These are phyloP conservation scores for Podospora pseudoanserina DNA, from an alignment of 495 filamentous ascomycete genomes.

Conservation along the genomic window DNA sequence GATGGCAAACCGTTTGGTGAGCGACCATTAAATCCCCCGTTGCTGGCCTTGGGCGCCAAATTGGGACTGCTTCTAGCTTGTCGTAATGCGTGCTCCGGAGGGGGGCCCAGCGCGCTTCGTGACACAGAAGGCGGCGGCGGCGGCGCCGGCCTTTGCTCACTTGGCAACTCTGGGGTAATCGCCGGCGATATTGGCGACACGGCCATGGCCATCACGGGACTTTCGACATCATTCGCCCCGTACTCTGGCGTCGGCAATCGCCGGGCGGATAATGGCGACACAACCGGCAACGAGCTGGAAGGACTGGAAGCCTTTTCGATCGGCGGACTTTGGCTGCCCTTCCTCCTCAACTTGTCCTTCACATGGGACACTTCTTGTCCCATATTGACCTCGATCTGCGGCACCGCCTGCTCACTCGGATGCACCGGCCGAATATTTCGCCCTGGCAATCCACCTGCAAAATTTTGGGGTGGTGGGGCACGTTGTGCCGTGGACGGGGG, in stretches of 20 bases:
- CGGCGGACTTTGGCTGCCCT: conserved; percentile 9
- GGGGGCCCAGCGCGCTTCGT: conserved; percentile 14
- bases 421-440: conserved; percentile 32
- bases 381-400: conserved; percentile 24
- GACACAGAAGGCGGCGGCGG: neutral
- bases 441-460: conserved; percentile 29
- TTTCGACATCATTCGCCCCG: conserved; percentile 24
- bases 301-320: conserved; percentile 12
- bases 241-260: conserved; percentile 29
- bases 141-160: conserved; percentile 9
- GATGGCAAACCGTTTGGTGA: conserved; percentile 20
- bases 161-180: conserved; percentile 27
- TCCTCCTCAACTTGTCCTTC: conserved; percentile 14
- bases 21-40: conserved; percentile 14
- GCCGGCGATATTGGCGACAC: conserved; percentile 32
- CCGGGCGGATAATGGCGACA: conserved; percentile 15
- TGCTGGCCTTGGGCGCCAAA: conserved; percentile 13
- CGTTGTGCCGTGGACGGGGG: conserved; percentile 14
- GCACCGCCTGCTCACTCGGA: conserved; percentile 19
- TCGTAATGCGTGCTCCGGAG: conserved; percentile 13
- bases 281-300: conserved; percentile 17
- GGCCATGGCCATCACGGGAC: conserved; percentile 14
- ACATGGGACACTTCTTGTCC: conserved; percentile 28
- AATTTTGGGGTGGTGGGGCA: conserved; percentile 20
- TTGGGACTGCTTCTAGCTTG: conserved; percentile 18